These are phyloP conservation scores for Cyberlindnera mycetangii DNA, from an alignment of 805 yeast species.

Conservation along the genomic window DNA sequence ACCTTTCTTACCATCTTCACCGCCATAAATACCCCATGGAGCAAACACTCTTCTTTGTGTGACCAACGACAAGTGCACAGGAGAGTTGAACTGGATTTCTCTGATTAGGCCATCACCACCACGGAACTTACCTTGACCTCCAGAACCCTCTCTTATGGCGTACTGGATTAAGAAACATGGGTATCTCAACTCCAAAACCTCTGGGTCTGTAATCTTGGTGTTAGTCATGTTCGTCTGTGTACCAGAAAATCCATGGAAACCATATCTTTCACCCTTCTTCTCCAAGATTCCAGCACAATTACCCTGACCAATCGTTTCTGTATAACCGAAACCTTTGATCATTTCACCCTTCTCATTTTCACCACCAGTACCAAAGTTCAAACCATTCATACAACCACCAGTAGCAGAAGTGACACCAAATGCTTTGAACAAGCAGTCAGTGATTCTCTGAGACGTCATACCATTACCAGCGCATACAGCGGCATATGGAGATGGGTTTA, in stretches of 20 bases:
- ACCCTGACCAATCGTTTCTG: constrained; percentile 57
- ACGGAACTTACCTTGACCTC: constrained; percentile 44
- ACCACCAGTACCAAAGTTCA: constrained; percentile 52
- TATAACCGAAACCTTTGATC: constrained; percentile 48
- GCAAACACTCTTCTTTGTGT: constrained; percentile 52
- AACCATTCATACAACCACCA: constrained; percentile 56
- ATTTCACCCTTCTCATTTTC: constrained; percentile 38
- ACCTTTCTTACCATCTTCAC: constrained; percentile 50
- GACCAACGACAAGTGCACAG: constrained; percentile 41
- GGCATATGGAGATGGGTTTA: constrained; percentile 39
- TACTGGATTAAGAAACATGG: constrained; percentile 47
- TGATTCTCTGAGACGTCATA: constrained; percentile 54
- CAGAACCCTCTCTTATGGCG: constrained; percentile 42
- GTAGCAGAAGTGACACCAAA: constrained; percentile 56
- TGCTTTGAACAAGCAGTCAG: constrained; percentile 51
- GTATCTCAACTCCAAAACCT: constrained; percentile 49
- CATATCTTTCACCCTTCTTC: constrained; percentile 72
- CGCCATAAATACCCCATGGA: constrained; percentile 56
- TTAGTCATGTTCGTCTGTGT: constrained; percentile 55
- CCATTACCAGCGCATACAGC: constrained; percentile 53
- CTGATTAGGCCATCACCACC: constrained; percentile 54
- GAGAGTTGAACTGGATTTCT: constrained; percentile 43
- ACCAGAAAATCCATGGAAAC: constrained; percentile 47
- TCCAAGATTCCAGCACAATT: constrained; percentile 49
- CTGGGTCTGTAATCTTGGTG: constrained; percentile 54